A percentile compares a stretch with the other conserved stretches of the same genome.
These are phyloP conservation scores for Priceomyces fermenticarens DNA, from an alignment of 805 yeast genomes.

Conservation along the genomic window DNA sequence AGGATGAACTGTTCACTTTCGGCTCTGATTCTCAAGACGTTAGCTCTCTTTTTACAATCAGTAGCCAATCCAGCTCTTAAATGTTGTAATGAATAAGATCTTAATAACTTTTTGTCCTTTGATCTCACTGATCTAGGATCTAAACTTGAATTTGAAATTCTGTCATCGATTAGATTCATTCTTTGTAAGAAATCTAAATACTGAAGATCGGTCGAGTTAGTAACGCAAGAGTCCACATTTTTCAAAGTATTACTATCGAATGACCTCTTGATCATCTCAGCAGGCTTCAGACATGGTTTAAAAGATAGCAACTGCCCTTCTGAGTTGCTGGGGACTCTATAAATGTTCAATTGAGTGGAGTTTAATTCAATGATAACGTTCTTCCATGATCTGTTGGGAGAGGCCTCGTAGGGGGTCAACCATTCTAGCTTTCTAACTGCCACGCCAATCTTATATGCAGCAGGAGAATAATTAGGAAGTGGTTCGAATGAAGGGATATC, in stretches of 20 bases:
- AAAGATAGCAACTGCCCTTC: constrained; percentile 26
- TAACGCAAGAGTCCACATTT: constrained; percentile 16
- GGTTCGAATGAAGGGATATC: constrained; percentile 26
- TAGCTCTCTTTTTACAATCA: constrained; percentile 71
- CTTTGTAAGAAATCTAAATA: constrained; percentile 23
- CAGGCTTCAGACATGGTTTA: constrained; percentile 8
- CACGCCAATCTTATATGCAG: constrained; percentile 57
- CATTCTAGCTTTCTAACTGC: constrained; percentile 70
- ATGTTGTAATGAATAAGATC: constrained; percentile 78
- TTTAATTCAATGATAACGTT: constrained; percentile 68
- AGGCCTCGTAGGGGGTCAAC: constrained; percentile 71
- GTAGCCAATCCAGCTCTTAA: constrained; percentile 81
- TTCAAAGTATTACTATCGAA: constrained; percentile 9
- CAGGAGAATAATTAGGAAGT: constrained; percentile 66
- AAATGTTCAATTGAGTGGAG: constrained; percentile 81
- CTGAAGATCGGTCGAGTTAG: constrained; percentile 24
- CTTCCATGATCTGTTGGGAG: constrained; percentile 70
- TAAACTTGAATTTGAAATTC: neutral
- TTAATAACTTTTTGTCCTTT: constrained; percentile 34
- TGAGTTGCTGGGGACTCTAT: constrained; percentile 35
- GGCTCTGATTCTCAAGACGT: constrained; percentile 70
- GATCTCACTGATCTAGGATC: constrained; percentile 2
- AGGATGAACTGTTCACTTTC: constrained; percentile 82
- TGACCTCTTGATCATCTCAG: constrained; percentile 7
- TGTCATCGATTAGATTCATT: constrained; percentile 14